Evolutionary conservation across 345 rosid species (phyloP).

Genomic region (Brassica cretica): DNA sequence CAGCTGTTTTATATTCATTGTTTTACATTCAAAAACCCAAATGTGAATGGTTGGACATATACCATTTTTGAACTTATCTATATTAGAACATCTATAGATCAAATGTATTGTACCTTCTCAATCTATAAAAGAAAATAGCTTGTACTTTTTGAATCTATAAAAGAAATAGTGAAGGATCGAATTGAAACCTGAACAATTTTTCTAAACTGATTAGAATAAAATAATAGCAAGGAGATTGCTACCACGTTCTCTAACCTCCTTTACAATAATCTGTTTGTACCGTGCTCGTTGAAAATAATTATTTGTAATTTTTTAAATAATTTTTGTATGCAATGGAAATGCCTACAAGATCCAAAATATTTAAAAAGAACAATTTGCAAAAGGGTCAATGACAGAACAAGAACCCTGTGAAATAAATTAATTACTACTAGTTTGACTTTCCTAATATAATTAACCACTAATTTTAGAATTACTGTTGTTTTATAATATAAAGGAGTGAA

Average conservation of each 20-base stretch:
- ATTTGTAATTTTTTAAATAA: background rate
- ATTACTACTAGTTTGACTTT: slow-evolving; percentile 6
- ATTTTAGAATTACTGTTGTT: background rate
- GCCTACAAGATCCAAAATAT: background rate
- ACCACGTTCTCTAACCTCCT: slow-evolving; percentile 21
- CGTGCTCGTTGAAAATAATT: background rate
- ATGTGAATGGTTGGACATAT: background rate
- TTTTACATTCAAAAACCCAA: background rate
- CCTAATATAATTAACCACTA: background rate
- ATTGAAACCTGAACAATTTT: background rate
- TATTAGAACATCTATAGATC: background rate
- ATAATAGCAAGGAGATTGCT: background rate
- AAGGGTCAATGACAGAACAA: slow-evolving; percentile 15
- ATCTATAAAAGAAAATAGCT: background rate
- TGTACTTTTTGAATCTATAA: background rate
- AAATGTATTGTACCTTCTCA: background rate
- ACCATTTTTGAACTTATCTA: background rate
- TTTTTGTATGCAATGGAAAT: background rate
- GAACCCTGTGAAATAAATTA: background rate
- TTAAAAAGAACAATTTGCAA: background rate
- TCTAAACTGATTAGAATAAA: background rate
- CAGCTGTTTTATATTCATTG: background rate
- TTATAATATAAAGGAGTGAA: slow-evolving; percentile 4
- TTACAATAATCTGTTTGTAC: background rate
- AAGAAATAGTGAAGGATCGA: background rate